Percentiles rank a stretch among this genome's conserved stretches.
phyloP scores from a whole-genome alignment of 2,329 filamentous ascomycete genomes.

The Arachnomyces sp. region DNA sequence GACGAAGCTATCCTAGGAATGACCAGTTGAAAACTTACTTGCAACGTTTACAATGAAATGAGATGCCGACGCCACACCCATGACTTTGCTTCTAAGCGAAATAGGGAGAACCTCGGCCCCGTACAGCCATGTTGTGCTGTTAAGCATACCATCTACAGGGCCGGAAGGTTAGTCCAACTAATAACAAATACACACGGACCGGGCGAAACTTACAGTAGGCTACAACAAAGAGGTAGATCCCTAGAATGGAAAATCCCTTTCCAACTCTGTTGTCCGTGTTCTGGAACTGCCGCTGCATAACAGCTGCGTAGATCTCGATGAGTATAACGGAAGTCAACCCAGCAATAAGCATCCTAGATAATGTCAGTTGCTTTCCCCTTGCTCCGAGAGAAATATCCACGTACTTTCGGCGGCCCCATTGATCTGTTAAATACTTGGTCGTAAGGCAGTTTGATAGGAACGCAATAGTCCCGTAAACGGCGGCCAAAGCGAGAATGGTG shows the following conservation, averaged over 20 bases:
- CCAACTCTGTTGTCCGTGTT: slow-evolving; percentile 47
- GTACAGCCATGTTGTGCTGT: slow-evolving; percentile 49
- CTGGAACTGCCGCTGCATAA: slow-evolving; percentile 52
- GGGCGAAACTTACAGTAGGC: slow-evolving; percentile 39
- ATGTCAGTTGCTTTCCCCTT: slow-evolving; percentile 2
- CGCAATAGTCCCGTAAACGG: slow-evolving; percentile 47
- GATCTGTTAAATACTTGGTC: slow-evolving; percentile 46
- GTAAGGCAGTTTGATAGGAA: slow-evolving; percentile 46
- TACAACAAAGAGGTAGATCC: slow-evolving; percentile 52
- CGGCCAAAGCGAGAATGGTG: slow-evolving; percentile 46
- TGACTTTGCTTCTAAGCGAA: slow-evolving; percentile 45
- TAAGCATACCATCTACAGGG: slow-evolving; percentile 42
- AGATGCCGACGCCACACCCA: slow-evolving; percentile 46
- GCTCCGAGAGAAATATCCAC: slow-evolving; percentile 3
- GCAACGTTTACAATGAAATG: slow-evolving; percentile 50
- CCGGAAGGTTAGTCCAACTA: slow-evolving; percentile 1
- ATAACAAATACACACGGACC: slow-evolving; percentile 8
- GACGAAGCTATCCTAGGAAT: no score
- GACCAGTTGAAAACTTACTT: slow-evolving; percentile 24
- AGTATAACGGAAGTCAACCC: slow-evolving; percentile 45
- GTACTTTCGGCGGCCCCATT: slow-evolving; percentile 51
- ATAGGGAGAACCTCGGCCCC: slow-evolving; percentile 49
- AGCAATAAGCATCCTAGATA: slow-evolving; percentile 46
- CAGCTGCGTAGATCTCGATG: slow-evolving; percentile 51
- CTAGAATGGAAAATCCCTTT: slow-evolving; percentile 52